A percentile compares a stretch with the other conserved stretches of the same genome.
Conservation (phyloP, 1,284 basidiomycete species). For the Dichomitus squalens region DNA sequence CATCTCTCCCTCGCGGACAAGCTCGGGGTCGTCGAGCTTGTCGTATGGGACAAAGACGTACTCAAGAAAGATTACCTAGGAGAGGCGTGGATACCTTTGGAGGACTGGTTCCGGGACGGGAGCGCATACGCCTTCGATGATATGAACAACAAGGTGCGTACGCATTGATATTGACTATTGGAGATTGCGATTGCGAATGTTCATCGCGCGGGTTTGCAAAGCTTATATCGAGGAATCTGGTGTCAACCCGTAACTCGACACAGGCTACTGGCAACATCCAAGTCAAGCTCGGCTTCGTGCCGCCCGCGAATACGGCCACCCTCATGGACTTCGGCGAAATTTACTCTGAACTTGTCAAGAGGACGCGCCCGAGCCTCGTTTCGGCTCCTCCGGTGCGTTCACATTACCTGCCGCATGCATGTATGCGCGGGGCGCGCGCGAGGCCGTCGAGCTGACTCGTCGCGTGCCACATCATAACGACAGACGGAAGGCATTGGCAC, state of each 20-base stretch:
- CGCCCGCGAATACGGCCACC: constrained; percentile 38
- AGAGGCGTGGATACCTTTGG: constrained; percentile 76
- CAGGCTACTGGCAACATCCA: constrained; percentile 63
- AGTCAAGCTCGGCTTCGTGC: constrained; percentile 79
- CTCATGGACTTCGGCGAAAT: constrained; percentile 55
- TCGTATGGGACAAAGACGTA: constrained; percentile 93
- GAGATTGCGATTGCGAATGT: too few species aligned
- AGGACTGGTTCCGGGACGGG: constrained; percentile 76
- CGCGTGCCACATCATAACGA: not conserved
- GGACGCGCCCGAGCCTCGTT: constrained; percentile 65
- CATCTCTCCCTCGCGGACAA: constrained; percentile 74
- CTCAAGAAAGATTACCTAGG: constrained; percentile 93
- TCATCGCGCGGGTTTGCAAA: constrained; percentile 1
- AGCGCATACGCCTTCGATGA: constrained; percentile 57
- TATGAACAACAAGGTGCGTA: constrained; percentile 56
- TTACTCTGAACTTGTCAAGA: constrained; percentile 66
- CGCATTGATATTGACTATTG: too few species aligned
- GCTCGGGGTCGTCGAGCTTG: constrained; percentile 80
- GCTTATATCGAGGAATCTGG: constrained; percentile 36
- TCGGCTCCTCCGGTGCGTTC: constrained; percentile 79
- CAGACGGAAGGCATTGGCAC: constrained; percentile 92
- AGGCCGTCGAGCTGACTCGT: not conserved
- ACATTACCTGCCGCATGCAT: constrained; percentile 5
- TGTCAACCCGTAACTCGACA: constrained; percentile 69
- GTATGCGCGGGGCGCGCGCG: not conserved